Evolutionary conservation across 805 yeast genomes (phyloP), one percentile per base, ranked within the genome.

Genomic region (Cyberlindnera saturnus): DNA sequence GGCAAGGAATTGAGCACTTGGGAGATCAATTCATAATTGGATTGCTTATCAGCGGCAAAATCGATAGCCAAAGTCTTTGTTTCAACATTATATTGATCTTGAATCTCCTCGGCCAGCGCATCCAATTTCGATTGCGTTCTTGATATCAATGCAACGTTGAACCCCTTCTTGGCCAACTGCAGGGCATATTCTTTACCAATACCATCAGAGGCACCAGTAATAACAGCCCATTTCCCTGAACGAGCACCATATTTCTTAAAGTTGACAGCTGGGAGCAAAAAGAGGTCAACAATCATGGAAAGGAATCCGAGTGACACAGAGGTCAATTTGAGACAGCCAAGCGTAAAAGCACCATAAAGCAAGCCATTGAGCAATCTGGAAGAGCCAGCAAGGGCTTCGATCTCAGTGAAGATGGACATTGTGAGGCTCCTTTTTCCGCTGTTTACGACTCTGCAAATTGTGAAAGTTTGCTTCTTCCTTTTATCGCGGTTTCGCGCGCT

Each of bases 141-240:
- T 20, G 96, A 86, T 14, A 91, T 81, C 52, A 93, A 73, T 11
- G 87, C 81, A 38, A 93, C 63, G 54, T 89, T 90, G 63, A 90
- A 83, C 2, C 96, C 96, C 51, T 75, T 80, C 42, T 73, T 64
- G 11, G 98, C 99, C 64, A 93, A 74, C 66, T 91, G 98, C 20
- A 66, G 59, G 2, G 96, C 82, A 60, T 77, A 93, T 63, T 93
- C 96, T 61, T 90, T 88, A 45, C 99, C 99, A 58, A 93, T 84
- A 31, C 99, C 99, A 62, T 93, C 98, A 38, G 97, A 87, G 4
- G 97, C 95, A 45, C 99, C 99, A 6, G 99, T 93, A 15, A 93
- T 77, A 29, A 93, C 85, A n/a, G 97, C 96, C 91, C 96, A 93
- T 34, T 76, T 71, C 23, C 83, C 84, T 13, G 51, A 40, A 47